phyloP scores from a whole-genome alignment of 768 basidiomycete genomes.

The Leucocoprinus leucothites region DNA sequence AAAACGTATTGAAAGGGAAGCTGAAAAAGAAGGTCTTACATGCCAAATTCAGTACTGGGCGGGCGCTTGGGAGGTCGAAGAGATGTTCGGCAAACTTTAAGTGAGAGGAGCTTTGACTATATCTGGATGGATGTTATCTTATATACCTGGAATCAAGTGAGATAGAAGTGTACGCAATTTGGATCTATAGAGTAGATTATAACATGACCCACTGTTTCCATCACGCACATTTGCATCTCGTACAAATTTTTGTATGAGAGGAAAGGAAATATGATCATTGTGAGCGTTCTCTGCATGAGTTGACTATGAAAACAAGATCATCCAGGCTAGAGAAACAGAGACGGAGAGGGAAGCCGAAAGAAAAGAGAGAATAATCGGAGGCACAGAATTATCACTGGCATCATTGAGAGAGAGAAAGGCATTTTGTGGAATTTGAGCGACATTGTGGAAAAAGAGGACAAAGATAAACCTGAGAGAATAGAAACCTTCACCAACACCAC shows the following conservation, averaged over 20 bases:
- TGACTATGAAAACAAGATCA: slow-evolving; percentile 5
- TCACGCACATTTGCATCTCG: background rate
- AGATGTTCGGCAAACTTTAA: slow-evolving; percentile 54
- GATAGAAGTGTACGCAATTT: too few species aligned
- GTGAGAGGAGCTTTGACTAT: slow-evolving; percentile 12
- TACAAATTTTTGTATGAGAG: background rate
- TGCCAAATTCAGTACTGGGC: slow-evolving; percentile 82
- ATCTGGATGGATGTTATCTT: slow-evolving; percentile 9
- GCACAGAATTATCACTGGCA: background rate
- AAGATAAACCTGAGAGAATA: background rate
- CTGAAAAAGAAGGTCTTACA: slow-evolving; percentile 57
- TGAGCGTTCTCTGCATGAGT: background rate
- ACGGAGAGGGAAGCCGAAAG: background rate
- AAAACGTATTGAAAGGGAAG: slow-evolving; percentile 73
- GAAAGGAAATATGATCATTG: slow-evolving; percentile 7
- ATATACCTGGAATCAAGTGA: slow-evolving; percentile 16
- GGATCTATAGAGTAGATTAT: too few species aligned
- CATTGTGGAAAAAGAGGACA: background rate
- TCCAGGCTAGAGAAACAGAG: background rate
- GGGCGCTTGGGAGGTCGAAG: slow-evolving; percentile 96
- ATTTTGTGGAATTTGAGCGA: background rate
- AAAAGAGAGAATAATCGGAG: background rate
- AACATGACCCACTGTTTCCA: too few species aligned
- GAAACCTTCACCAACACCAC: background rate
- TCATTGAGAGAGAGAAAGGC: background rate